Conservation (phyloP, 164 flowering plant species). For the Chimonanthus salicifolius region DNA sequence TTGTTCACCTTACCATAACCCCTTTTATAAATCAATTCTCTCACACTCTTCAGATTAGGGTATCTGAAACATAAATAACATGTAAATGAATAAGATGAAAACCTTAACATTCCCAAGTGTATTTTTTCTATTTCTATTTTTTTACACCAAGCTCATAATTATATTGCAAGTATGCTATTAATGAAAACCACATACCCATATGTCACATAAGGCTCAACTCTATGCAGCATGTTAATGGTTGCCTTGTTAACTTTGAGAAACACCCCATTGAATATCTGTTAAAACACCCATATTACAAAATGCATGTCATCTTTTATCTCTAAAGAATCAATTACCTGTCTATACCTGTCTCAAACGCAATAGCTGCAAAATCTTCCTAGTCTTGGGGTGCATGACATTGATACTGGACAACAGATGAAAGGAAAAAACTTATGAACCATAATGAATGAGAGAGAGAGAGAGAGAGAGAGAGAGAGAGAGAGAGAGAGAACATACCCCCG, state of each 20-base stretch:
- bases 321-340: neutral
- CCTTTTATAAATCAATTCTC: slow-evolving; percentile 53
- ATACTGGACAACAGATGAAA: slow-evolving; percentile 28
- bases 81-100: neutral
- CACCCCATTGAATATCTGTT: slow-evolving; percentile 61
- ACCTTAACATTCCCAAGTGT: too few relatives aligned
- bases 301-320: too few relatives aligned
- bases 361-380: slow-evolving; percentile 55
- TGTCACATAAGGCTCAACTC: slow-evolving; percentile 65
- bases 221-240: slow-evolving; percentile 57
- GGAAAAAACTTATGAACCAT: neutral
- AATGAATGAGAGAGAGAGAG: too few relatives aligned
- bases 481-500: slow-evolving; percentile 34
- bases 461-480: neutral
- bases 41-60: slow-evolving; percentile 54
- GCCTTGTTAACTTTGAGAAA: slow-evolving; percentile 70
- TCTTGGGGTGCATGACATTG: slow-evolving; percentile 57
- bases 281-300: neutral
- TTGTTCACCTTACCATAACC: slow-evolving; percentile 50
- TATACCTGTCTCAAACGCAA: slow-evolving; percentile 54
- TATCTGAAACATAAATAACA: slow-evolving; percentile 24
- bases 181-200: slow-evolving; percentile 34
- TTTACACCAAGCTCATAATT: too few relatives aligned
- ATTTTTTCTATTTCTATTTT: too few relatives aligned
- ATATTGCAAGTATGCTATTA: neutral